Evolutionary conservation across 2,329 filamentous ascomycete species (phyloP), one percentile per base, ranked within the genome.

Genomic region (Monosporascus sp.): DNA sequence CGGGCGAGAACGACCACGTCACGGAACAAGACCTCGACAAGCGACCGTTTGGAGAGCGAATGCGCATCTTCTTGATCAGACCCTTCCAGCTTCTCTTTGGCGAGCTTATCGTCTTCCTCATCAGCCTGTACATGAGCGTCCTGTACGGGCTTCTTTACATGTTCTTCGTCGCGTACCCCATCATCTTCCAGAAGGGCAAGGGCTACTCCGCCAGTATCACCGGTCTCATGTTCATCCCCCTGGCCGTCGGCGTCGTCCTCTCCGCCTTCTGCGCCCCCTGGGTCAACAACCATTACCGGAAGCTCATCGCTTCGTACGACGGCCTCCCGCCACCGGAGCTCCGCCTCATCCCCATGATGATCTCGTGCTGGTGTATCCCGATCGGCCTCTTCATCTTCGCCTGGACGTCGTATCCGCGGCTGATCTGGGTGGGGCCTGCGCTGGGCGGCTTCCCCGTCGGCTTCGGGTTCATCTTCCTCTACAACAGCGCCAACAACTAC

Each of bases 81-180:
- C 91, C 90, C 1, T 89, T 96, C 73, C 89, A 94, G 73, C 82
- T 96, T 2, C 81, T 96, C 36, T 93, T 94, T 69, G 73, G 80
- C 55, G 90, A 96, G 69, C 83, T 88, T 39, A 96, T 96, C 63
- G 89, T 96, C 48, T 82, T 96, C 60, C 82, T 94, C 63, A 86
- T 96, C 62, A 84, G 85, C 1, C 59, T 95, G 2, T 96, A 95
- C 76, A 95, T 94, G 89, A 86, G 83, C 2, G 88, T 94, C 1
- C 77, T 93, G 14, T 90, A 89, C 68, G 85, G 85, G 9, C 72
- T 89, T 4, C 73, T 88, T 17, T 89, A 89, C 76, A 88, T 89
- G 85, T 89, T 88, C 75, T 89, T 89, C 73, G 77, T 88, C 54
- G 85, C 85, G 54, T 88, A 73, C 64, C 81, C 83, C 34, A 81